Percentiles rank a stretch among this genome's conserved stretches.
These are phyloP conservation scores for Tilletia horrida DNA, from an alignment of 1,284 basidiomycete genomes.

Conservation along the genomic window DNA sequence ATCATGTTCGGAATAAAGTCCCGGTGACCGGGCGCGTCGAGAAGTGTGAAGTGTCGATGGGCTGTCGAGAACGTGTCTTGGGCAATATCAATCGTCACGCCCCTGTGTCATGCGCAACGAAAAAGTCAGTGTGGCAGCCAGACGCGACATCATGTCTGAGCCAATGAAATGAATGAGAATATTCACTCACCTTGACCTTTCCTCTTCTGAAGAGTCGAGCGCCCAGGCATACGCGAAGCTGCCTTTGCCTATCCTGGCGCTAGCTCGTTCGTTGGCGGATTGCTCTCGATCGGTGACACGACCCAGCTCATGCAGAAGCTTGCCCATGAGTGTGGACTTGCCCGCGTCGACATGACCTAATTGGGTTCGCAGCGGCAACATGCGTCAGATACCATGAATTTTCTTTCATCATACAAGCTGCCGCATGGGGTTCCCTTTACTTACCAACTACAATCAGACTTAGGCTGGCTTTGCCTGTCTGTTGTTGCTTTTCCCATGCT, in stretches of 20 bases:
- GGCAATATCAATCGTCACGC: constrained; percentile 96
- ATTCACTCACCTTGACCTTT: constrained; percentile 69
- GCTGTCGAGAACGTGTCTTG: constrained; percentile 75
- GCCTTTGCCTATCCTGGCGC: constrained; percentile 81
- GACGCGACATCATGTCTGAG: too few relatives aligned
- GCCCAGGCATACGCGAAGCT: constrained; percentile 99
- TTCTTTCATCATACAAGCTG: too few relatives aligned
- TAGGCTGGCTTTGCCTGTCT: constrained; percentile 68
- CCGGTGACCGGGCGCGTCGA: constrained; percentile 93
- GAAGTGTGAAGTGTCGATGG: constrained; percentile 77
- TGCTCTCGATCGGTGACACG: constrained; percentile 79
- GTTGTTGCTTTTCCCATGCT: constrained; percentile 67
- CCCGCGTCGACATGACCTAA: constrained; percentile 96
- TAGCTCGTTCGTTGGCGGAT: constrained; percentile 82
- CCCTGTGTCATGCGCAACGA: constrained; percentile 59
- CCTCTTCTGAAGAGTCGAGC: constrained; percentile 86
- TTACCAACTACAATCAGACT: constrained; percentile 89
- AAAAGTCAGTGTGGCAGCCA: too few relatives aligned
- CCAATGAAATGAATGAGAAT: neutral
- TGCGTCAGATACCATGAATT: neutral
- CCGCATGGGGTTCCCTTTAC: too few relatives aligned
- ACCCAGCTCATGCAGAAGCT: constrained; percentile 86
- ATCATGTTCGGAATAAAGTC: constrained; percentile 99
- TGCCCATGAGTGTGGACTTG: constrained; percentile 95
- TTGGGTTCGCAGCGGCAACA: neutral